Evolutionary conservation across 225 moss, liverwort and hornwort species (phyloP).

Genomic region (Bryoerythrophyllum caledonicum): DNA sequence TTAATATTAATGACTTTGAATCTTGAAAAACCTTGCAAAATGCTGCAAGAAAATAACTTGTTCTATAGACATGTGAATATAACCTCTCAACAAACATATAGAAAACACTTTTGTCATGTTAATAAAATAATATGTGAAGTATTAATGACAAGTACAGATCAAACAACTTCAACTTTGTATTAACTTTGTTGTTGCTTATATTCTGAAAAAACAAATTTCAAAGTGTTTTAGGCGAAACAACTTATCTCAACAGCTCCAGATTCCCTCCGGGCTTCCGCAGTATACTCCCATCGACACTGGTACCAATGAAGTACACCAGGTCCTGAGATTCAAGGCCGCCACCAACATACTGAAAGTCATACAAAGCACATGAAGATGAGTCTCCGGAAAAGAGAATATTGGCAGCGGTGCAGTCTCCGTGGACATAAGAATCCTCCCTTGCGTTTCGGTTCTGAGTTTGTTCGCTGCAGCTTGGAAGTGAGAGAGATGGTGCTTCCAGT

Average conservation of each 20-base stretch:
- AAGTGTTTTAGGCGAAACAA: too few species aligned
- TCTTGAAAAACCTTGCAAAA: too few species aligned
- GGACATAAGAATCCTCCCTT: slow-evolving; percentile 46
- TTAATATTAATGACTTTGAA: too few species aligned
- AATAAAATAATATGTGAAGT: too few species aligned
- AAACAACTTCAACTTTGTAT: too few species aligned
- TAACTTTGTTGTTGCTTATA: too few species aligned
- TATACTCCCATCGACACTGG: slow-evolving; percentile 45
- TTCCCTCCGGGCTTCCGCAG: slow-evolving; percentile 45
- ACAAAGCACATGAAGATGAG: slow-evolving; percentile 41
- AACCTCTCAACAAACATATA: too few species aligned
- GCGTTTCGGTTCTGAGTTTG: slow-evolving; percentile 40
- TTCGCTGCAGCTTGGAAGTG: slow-evolving; percentile 46
- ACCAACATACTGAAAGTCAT: slow-evolving; percentile 58
- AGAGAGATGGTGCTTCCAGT: slow-evolving; percentile 32
- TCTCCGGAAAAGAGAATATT: slow-evolving; percentile 49
- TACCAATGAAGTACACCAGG: slow-evolving; percentile 52
- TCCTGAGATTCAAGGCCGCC: slow-evolving; percentile 54
- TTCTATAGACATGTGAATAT: too few species aligned
- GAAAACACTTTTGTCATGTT: too few species aligned
- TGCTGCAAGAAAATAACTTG: too few species aligned
- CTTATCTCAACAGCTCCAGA: slow-evolving; percentile 33
- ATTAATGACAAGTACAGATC: too few species aligned
- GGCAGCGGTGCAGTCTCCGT: slow-evolving; percentile 58
- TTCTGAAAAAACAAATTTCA: too few species aligned